Evolutionary conservation across 164 flowering plant species (phyloP).

Genomic region (Pachysandra terminalis): DNA sequence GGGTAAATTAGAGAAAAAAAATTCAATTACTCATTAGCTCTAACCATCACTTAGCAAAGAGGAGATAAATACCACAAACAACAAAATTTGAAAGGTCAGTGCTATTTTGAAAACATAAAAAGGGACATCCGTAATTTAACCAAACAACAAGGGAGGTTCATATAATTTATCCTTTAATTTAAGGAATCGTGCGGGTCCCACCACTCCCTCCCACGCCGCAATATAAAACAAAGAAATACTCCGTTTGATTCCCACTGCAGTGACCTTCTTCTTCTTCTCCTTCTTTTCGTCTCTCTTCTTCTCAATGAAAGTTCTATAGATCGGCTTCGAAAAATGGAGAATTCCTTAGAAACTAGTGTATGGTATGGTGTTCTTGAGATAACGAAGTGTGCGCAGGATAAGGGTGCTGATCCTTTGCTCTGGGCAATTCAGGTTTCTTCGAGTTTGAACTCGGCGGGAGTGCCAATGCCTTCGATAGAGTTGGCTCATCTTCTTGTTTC

Average conservation of each 20-base stretch:
- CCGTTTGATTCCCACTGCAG: not conserved
- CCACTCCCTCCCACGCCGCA: too few relatives aligned
- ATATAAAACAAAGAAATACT: too few relatives aligned
- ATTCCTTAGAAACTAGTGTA: conserved; percentile 16
- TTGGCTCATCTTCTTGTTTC: conserved; percentile 64
- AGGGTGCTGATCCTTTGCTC: conserved; percentile 58
- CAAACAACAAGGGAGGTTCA: too few relatives aligned
- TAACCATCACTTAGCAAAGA: too few relatives aligned
- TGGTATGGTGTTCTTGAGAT: conserved; percentile 61
- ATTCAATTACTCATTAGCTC: too few relatives aligned
- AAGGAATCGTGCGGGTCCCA: too few relatives aligned
- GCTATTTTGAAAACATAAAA: too few relatives aligned
- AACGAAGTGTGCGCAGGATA: conserved; percentile 64
- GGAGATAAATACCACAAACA: too few relatives aligned
- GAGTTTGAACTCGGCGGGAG: conserved; percentile 46
- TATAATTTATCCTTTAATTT: too few relatives aligned
- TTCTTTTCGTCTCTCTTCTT: not conserved
- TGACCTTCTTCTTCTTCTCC: not conserved
- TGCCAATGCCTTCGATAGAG: conserved; percentile 61
- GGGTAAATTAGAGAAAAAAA: too few relatives aligned
- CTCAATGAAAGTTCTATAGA: not conserved
- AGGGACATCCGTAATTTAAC: too few relatives aligned
- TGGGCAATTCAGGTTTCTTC: conserved; percentile 79
- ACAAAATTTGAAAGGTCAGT: too few relatives aligned
- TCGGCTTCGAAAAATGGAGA: conserved; percentile 33